Percentiles rank a stretch among this genome's conserved stretches.
Evolutionary conservation across 1,284 basidiomycete genomes (phyloP).

Genomic region (Cryptococcus maquisensis): DNA sequence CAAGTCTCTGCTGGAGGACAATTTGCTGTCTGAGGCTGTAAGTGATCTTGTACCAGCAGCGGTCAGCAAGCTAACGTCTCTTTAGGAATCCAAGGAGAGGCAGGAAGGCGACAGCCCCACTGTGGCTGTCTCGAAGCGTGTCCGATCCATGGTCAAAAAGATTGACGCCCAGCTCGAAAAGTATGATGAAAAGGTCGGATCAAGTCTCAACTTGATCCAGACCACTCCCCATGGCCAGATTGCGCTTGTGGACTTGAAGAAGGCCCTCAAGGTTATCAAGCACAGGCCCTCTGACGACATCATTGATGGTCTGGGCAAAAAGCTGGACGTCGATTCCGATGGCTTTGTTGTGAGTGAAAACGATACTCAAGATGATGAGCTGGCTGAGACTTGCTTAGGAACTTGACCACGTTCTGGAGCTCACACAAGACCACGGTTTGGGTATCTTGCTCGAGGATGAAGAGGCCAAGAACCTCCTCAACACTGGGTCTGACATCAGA

Average conservation of each 20-base stretch:
- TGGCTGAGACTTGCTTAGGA: slow-evolving; percentile 28
- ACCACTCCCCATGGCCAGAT: slow-evolving; percentile 89
- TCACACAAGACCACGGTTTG: slow-evolving; percentile 47
- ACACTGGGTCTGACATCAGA: slow-evolving; percentile 46
- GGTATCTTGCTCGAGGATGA: slow-evolving; percentile 47
- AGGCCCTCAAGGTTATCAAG: slow-evolving; percentile 87
- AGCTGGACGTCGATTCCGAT: slow-evolving; percentile 93
- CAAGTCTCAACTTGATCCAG: slow-evolving; percentile 88
- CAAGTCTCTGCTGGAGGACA: slow-evolving; percentile 82
- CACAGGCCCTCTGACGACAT: slow-evolving; percentile 76
- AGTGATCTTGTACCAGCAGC: slow-evolving; percentile 7
- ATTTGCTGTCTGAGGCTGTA: slow-evolving; percentile 79
- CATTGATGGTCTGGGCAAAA: slow-evolving; percentile 67
- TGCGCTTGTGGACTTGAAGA: slow-evolving; percentile 81
- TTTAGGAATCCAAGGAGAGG: slow-evolving; percentile 47
- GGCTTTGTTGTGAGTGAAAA: slow-evolving; percentile 70
- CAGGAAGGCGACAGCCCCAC: slow-evolving; percentile 46
- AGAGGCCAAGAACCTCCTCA: slow-evolving; percentile 40
- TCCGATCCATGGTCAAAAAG: slow-evolving; percentile 92
- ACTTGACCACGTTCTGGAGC: slow-evolving; percentile 49
- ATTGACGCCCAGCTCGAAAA: slow-evolving; percentile 89
- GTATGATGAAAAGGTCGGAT: slow-evolving; percentile 87
- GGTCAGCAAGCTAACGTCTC: not conserved
- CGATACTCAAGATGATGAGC: not conserved
- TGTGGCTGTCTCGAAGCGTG: slow-evolving; percentile 76